phyloP scores from a whole-genome alignment of 768 basidiomycete species.

The Amanita phalloides region DNA sequence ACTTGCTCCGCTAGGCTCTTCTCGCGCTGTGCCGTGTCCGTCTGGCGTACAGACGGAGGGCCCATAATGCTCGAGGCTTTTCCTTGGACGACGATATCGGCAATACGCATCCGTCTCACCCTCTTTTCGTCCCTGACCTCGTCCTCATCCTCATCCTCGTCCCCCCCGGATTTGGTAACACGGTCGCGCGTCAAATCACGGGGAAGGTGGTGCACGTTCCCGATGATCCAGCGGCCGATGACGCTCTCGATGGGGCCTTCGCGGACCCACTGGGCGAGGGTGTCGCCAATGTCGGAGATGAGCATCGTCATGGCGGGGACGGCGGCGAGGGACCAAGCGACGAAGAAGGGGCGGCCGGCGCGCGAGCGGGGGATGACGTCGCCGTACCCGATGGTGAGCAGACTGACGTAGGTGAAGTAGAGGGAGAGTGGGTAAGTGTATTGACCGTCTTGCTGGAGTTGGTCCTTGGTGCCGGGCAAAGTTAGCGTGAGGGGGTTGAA shows the following conservation, averaged over 20 bases:
- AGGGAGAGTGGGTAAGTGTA: slow-evolving; percentile 28
- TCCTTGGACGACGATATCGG: no score
- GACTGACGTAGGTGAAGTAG: slow-evolving; percentile 27
- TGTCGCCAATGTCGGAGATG: slow-evolving; percentile 38
- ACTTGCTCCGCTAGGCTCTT: background rate
- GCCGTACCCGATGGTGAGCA: slow-evolving; percentile 32
- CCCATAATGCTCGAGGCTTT: no score
- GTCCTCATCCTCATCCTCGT: background rate
- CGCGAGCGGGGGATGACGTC: slow-evolving; percentile 25
- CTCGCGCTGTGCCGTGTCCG: background rate
- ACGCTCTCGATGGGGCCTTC: slow-evolving; percentile 20
- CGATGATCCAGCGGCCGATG: background rate
- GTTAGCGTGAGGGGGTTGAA: no score
- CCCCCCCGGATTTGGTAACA: background rate
- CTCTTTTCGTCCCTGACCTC: background rate
- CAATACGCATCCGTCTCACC: no score
- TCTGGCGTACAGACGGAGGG: no score
- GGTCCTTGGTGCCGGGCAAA: no score
- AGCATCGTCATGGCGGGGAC: slow-evolving; percentile 30
- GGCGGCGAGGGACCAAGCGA: slow-evolving; percentile 29
- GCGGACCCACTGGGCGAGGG: slow-evolving; percentile 28
- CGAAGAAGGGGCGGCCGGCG: slow-evolving; percentile 29
- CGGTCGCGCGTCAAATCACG: slow-evolving; percentile 1
- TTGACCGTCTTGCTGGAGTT: slow-evolving; percentile 13
- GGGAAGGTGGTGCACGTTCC: slow-evolving; percentile 13